Conservation (phyloP, 116 monocot species). For the Papilionanthe hybrid region DNA sequence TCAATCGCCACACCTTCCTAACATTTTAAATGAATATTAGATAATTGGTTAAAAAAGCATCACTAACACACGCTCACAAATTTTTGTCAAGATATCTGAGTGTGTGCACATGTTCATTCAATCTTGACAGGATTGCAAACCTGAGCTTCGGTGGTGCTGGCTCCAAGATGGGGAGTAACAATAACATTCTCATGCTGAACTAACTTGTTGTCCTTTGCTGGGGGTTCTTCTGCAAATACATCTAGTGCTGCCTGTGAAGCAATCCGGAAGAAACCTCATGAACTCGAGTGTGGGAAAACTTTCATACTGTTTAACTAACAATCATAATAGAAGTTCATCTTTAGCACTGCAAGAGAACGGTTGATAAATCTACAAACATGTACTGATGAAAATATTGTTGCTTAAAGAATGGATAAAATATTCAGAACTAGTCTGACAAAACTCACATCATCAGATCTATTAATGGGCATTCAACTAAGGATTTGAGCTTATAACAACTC, state of each 20-base stretch:
- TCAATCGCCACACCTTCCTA: conserved; percentile 61
- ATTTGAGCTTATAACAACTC: too few species aligned
- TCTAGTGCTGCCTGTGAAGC: conserved; percentile 64
- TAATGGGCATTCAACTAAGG: too few species aligned
- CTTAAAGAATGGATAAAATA: too few species aligned
- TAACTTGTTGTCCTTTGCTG: conserved; percentile 50
- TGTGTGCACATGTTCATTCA: not conserved
- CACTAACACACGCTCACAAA: not conserved
- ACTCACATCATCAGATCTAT: too few species aligned
- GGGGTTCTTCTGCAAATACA: conserved; percentile 74
- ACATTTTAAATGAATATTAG: not conserved
- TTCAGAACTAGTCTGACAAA: too few species aligned
- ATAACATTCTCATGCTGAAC: conserved; percentile 72
- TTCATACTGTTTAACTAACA: too few species aligned
- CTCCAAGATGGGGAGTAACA: conserved; percentile 83
- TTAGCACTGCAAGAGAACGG: too few species aligned
- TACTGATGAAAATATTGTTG: too few species aligned
- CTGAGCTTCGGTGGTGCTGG: conserved; percentile 81
- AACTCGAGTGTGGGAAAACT: not conserved
- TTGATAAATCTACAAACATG: too few species aligned
- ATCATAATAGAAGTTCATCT: too few species aligned
- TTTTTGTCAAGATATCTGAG: not conserved
- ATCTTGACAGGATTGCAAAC: conserved; percentile 22
- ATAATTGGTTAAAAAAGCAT: not conserved
- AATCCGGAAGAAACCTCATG: not conserved